Evolutionary conservation across 768 basidiomycete genomes (phyloP).

Genomic region (Russula abietina): DNA sequence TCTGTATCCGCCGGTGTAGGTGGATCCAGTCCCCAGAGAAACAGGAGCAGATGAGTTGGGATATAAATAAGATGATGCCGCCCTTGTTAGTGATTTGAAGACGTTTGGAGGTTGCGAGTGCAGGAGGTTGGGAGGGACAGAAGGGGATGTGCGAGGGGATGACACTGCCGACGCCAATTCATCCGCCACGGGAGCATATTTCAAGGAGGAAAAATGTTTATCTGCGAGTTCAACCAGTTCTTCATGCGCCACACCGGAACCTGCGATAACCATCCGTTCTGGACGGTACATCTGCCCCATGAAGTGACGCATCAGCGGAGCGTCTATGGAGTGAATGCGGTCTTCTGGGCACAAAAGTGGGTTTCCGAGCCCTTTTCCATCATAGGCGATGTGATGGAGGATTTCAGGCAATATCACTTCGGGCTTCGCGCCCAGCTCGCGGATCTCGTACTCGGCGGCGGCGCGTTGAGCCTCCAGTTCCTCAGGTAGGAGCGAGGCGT

Average conservation of each 20-base stretch:
- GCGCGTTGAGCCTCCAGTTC: constrained; percentile 82
- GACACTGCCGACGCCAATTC: constrained; percentile 29
- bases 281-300: constrained; percentile 85
- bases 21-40: constrained; percentile 27
- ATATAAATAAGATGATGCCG: constrained; percentile 69
- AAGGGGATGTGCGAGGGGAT: constrained; percentile 28
- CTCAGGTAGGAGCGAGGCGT: constrained; percentile 65
- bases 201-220: constrained; percentile 72
- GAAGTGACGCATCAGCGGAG: constrained; percentile 51
- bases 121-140: constrained; percentile 52
- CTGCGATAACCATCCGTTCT: constrained; percentile 92
- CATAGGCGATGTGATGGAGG: constrained; percentile 81
- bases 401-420: constrained; percentile 92
- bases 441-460: constrained; percentile 84
- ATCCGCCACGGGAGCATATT: constrained; percentile 30
- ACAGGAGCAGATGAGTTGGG: constrained; percentile 29
- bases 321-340: constrained; percentile 62
- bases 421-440: constrained; percentile 82
- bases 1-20: constrained; percentile 81
- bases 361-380: constrained; percentile 76
- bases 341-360: constrained; percentile 84
- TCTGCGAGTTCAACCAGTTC: constrained; percentile 81
- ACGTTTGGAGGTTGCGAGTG: constrained; percentile 44
- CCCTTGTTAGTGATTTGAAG: constrained; percentile 65
- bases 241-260: constrained; percentile 86